These are phyloP conservation scores for Lecanicillium sp. DNA, from an alignment of 2,329 filamentous ascomycete genomes.

Conservation along the genomic window DNA sequence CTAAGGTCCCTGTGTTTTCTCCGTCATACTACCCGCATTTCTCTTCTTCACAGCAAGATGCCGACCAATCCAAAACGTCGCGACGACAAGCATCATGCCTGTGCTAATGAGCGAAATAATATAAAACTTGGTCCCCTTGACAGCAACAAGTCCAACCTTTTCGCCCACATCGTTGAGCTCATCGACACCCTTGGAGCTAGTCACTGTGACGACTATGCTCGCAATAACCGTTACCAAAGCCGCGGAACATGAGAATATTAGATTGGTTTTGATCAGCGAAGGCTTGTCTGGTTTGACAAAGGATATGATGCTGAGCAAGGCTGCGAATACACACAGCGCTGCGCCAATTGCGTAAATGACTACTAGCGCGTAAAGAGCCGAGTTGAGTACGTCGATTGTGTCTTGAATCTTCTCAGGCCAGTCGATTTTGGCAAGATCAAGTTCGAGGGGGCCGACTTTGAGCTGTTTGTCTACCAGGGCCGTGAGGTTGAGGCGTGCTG, in stretches of 20 bases:
- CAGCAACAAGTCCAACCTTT: constrained; percentile 35
- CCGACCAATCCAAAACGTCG: constrained; percentile 30
- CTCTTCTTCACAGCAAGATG: no score
- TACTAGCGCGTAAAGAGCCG: constrained; percentile 37
- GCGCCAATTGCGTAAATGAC: constrained; percentile 38
- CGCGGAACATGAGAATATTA: constrained; percentile 26
- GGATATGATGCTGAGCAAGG: constrained; percentile 29
- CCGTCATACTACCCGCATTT: no score
- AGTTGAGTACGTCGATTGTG: constrained; percentile 41
- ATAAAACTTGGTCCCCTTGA: constrained; percentile 34
- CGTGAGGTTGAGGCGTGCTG: constrained; percentile 33
- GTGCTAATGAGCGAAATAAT: constrained; percentile 39
- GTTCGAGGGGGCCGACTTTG: constrained; percentile 31
- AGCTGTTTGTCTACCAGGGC: constrained; percentile 37
- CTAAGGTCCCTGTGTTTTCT: no score
- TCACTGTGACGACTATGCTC: constrained; percentile 34
- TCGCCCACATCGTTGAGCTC: constrained; percentile 34
- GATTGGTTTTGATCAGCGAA: constrained; percentile 25
- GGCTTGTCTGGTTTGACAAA: constrained; percentile 22
- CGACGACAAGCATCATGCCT: constrained; percentile 30
- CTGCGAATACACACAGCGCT: constrained; percentile 32
- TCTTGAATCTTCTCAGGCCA: constrained; percentile 35
- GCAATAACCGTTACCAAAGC: constrained; percentile 29
- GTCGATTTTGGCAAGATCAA: constrained; percentile 37
- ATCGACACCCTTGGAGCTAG: constrained; percentile 29